A percentile compares a stretch with the other conserved stretches of the same genome.
Evolutionary conservation across 176 grass and related monocot species (phyloP).

Genomic region (Oryza nivara): DNA sequence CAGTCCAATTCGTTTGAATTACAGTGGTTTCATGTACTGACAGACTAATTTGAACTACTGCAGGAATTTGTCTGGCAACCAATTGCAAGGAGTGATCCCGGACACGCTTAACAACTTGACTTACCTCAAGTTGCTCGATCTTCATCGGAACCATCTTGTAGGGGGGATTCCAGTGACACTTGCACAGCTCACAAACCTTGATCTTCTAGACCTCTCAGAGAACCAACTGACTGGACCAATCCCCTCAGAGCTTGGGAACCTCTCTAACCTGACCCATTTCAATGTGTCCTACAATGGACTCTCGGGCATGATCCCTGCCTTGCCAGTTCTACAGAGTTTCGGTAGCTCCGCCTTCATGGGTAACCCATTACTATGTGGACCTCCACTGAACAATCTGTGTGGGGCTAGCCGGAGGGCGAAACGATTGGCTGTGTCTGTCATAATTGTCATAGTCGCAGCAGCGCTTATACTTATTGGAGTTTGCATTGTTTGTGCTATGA

Average conservation of each 20-base stretch:
- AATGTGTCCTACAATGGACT: constrained; percentile 88
- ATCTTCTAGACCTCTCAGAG: constrained; percentile 70
- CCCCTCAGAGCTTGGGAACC: constrained; percentile 59
- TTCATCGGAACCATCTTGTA: constrained; percentile 66
- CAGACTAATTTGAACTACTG: constrained; percentile 39
- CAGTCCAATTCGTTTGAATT: background rate
- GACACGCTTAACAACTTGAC: constrained; percentile 75
- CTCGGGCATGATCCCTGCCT: constrained; percentile 70
- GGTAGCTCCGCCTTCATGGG: constrained; percentile 52
- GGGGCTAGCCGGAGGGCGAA: constrained; percentile 24
- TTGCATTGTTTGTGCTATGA: constrained; percentile 82
- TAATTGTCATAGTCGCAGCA: constrained; percentile 85
- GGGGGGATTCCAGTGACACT: constrained; percentile 68
- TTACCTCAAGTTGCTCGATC: constrained; percentile 73
- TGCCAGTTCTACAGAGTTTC: constrained; percentile 62
- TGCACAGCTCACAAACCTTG: constrained; percentile 70
- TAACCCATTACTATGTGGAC: constrained; percentile 74
- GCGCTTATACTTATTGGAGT: constrained; percentile 82
- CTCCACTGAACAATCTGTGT: constrained; percentile 64
- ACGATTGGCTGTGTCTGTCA: constrained; percentile 55
- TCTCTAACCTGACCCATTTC: constrained; percentile 70
- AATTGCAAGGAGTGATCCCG: constrained; percentile 69
- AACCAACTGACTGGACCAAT: constrained; percentile 65
- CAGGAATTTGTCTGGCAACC: constrained; percentile 87
- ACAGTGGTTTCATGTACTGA: constrained; percentile 21